Evolutionary conservation across 371 early-diverging fungal genomes (phyloP).

Genomic region (Mucor plumbeus): DNA sequence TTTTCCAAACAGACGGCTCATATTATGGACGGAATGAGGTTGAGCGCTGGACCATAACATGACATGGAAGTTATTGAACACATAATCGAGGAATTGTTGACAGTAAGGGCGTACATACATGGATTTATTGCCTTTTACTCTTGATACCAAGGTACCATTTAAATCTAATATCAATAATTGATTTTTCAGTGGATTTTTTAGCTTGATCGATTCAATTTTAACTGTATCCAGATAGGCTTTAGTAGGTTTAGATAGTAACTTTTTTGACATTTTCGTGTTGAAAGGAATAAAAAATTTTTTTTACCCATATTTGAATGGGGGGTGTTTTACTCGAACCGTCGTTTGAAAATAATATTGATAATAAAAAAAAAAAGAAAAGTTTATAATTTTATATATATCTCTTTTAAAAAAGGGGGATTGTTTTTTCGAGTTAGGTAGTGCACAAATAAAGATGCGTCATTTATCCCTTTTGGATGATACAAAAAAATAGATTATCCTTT

Average conservation of each 20-base stretch:
- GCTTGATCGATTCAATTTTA: constrained; percentile 2
- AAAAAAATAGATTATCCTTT: neutral
- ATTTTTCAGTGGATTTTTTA: constrained; percentile 8
- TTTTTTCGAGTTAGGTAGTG: neutral
- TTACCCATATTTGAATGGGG: neutral
- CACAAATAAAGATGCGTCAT: constrained; percentile 23
- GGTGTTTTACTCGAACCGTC: neutral
- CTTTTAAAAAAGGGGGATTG: neutral
- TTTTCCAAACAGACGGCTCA: constrained; percentile 59
- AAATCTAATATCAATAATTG: constrained; percentile 73
- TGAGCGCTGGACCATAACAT: constrained; percentile 85
- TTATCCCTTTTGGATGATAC: constrained; percentile 13
- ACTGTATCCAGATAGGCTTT: constrained; percentile 19
- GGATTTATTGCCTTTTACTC: constrained; percentile 29
- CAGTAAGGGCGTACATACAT: constrained; percentile 65
- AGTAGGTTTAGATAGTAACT: neutral
- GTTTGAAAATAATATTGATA: neutral
- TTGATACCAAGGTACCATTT: constrained; percentile 73
- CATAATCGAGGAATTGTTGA: constrained; percentile 61
- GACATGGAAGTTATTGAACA: constrained; percentile 66
- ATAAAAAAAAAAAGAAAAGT: neutral
- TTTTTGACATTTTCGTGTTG: constrained; percentile 1
- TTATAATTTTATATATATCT: neutral
- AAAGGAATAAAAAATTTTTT: neutral
- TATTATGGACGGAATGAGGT: constrained; percentile 60